phyloP scores from a whole-genome alignment of 2,329 filamentous ascomycete species.

The Hymenoscyphus repandus region DNA sequence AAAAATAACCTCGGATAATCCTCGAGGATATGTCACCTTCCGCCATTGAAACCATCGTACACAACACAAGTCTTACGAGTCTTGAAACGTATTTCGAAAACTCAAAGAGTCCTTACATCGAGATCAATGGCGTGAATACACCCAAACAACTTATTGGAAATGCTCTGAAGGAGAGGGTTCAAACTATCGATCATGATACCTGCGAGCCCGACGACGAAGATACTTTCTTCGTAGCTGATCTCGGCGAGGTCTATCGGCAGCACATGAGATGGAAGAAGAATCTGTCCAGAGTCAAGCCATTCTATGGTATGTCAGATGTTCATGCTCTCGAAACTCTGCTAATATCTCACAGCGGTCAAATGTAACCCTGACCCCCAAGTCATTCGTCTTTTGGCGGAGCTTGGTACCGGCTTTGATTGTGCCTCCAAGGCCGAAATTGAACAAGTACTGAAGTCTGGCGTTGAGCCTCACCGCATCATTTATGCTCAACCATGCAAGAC shows the following conservation, averaged over 20 bases:
- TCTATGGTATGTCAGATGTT: constrained; percentile 80
- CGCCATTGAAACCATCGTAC: constrained; percentile 50
- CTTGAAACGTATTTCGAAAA: constrained; percentile 27
- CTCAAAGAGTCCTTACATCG: constrained; percentile 23
- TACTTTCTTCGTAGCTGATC: constrained; percentile 95
- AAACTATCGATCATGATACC: constrained; percentile 76
- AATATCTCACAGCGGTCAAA: constrained; percentile 69
- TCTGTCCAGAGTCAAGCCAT: constrained; percentile 85
- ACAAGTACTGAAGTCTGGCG: constrained; percentile 75
- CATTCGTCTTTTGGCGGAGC: constrained; percentile 75
- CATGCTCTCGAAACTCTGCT: constrained; percentile 5
- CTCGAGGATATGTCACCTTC: constrained; percentile 60
- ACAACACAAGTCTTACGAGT: constrained; percentile 30
- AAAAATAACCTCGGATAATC: constrained; percentile 16
- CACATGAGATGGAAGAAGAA: constrained; percentile 97
- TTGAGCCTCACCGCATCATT: constrained; percentile 88
- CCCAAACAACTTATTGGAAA: constrained; percentile 81
- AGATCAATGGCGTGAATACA: constrained; percentile 25
- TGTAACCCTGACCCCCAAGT: constrained; percentile 94
- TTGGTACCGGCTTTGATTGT: constrained; percentile 96
- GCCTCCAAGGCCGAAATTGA: constrained; percentile 98
- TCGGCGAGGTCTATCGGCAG: constrained; percentile 98
- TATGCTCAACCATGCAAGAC: constrained; percentile 99
- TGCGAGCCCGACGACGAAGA: constrained; percentile 94
- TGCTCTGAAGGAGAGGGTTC: constrained; percentile 79